Conservation (phyloP, 2,329 filamentous ascomycete genomes). For the Keithomyces neogunnii region DNA sequence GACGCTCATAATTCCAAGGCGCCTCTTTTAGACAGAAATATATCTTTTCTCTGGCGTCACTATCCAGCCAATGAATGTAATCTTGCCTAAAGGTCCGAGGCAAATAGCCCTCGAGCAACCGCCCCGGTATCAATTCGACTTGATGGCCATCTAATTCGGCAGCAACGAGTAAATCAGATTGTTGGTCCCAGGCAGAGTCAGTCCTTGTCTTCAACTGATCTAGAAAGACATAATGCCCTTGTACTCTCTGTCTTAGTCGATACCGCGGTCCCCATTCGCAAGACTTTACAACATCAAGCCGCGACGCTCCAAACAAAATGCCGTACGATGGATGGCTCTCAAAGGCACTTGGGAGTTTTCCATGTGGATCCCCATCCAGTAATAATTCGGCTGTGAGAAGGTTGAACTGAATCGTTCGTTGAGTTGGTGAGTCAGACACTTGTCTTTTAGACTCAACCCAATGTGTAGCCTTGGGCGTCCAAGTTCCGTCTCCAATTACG, state of each 20-base stretch:
- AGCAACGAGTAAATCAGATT: background rate
- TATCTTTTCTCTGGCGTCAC: background rate
- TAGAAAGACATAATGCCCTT: constrained; percentile 27
- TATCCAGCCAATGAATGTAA: background rate
- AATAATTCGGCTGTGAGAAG: constrained; percentile 42
- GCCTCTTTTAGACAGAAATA: background rate
- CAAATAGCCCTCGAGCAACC: background rate
- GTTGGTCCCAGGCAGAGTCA: background rate
- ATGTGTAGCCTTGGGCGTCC: background rate
- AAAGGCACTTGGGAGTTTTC: constrained; percentile 37
- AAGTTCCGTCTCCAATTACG: background rate
- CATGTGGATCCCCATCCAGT: constrained; percentile 40
- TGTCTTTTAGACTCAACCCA: background rate
- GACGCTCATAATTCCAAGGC: background rate
- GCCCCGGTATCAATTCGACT: background rate
- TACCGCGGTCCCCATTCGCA: constrained; percentile 29
- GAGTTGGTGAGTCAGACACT: background rate
- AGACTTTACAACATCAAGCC: constrained; percentile 35
- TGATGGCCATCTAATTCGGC: background rate
- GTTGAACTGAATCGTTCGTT: constrained; percentile 33
- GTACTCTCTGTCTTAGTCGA: constrained; percentile 22
- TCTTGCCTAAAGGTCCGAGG: background rate
- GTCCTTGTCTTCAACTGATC: constrained; percentile 4
- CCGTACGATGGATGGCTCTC: constrained; percentile 29
- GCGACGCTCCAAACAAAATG: constrained; percentile 32